Base-by-base conservation (phyloP, 192 early-diverging fungal genomes). In the Mortierella alpina region DNA sequence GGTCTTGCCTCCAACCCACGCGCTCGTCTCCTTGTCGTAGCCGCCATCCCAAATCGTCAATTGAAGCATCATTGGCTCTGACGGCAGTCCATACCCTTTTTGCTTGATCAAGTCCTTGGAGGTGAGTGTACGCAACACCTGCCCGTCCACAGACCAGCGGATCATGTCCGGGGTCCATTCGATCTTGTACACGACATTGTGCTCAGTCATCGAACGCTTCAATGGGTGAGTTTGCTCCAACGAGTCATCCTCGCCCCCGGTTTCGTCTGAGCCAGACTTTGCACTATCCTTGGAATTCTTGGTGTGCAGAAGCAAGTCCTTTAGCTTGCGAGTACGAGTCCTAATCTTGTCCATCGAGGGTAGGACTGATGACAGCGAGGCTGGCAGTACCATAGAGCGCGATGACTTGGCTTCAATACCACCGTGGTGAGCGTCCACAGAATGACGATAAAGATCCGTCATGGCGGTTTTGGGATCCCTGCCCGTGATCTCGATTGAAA, bases 101-200 rank as follows among this genome's bases (percentile, higher is more conserved):
- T 72, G 12, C 7, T 49, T 40, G 10, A 55, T 20, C n/a, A 84
- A 14, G 22, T 72, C 78, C 13, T 64, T 67, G 59, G 74, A 59
- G n/a, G 51, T 53, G 20, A 75, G 61, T 0, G 75, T 81, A 23
- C 85, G 82, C 2, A 85, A 11, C 22, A 66, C 39, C 54, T 72
- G 59, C 3, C 80, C 82, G 57, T 86, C 84, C 12, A 84, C 66
- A 4, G 52, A 71, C 76, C 76, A 79, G 22, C 40, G 53, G 41
- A 79, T 84, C 15, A 61, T 65, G 0, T 75, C 49, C 11, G 73
- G 67, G 1, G 70, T 75, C 86, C 86, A 86, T 41, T 86, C 80
- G 47, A 84, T 72, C 59, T 64, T 80, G 76, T 80, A 80, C 15
- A 80, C 76, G 2, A 68, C 39, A 4, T 61, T 59, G 47, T 80